Evolutionary conservation across 169 alveolate species (phyloP), one percentile per base, ranked within the genome.

Genomic region (Amoebophrya sp.): DNA sequence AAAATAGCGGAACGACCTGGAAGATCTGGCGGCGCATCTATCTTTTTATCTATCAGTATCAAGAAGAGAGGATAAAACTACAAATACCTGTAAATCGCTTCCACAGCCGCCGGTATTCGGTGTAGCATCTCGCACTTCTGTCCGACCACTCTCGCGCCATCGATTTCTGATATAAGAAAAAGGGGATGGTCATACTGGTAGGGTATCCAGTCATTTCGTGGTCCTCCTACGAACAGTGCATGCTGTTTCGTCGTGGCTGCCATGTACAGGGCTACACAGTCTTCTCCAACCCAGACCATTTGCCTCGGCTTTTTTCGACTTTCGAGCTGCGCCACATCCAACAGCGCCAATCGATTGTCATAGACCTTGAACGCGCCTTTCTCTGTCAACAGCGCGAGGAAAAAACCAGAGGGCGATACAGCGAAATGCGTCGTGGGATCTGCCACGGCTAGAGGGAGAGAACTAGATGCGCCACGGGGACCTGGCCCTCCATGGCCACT

Each of bases 41-140:
- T n/a, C n/a, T n/a, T n/a, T n/a, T n/a, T n/a, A n/a, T n/a, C n/a
- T n/a, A n/a, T n/a, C n/a, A n/a, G n/a, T n/a, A n/a, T n/a, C n/a
- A n/a, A n/a, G n/a, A n/a, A n/a, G n/a, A n/a, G n/a, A n/a, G n/a
- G n/a, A n/a, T n/a, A n/a, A n/a, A n/a, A n/a, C n/a, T n/a, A n/a
- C n/a, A n/a, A 47, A 47, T 47, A 47, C 65, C 65, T 47, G 83
- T 65, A 65, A 26, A 65, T 65, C 33, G 83, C 18, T 26, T 65
- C 83, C 2, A 65, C 83, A 29, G 83, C 83, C 83, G 83, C 38
- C 33, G 83, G 83, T 29, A 65, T 65, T 29, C 83, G 83, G 39
- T 65, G 83, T 36, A 65, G 83, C 38, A 65, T 65, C 33, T 65
- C 83, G 83, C 83, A 65, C 83, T 65, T 65, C 83, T 65, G 83